Evolutionary conservation across 139 green algal species (phyloP), one percentile per base, ranked within the genome.

Genomic region (Nannochloris sp.): DNA sequence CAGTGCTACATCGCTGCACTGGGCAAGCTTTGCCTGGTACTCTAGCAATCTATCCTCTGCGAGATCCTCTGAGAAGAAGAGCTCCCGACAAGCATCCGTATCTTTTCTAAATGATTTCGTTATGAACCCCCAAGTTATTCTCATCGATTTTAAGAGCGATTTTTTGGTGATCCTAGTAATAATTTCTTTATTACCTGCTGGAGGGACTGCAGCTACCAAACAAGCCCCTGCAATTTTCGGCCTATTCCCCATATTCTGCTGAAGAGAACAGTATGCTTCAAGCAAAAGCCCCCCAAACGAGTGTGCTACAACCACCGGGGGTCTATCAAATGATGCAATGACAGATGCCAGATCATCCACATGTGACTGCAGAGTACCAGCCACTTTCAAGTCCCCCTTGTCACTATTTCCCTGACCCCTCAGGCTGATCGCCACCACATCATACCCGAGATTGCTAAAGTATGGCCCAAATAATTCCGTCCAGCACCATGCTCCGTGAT

Each of bases 401-500:
- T 69, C 64, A 53, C 71, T 72, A 49, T 21, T 64, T 21, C 84
- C 87, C 59, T 94, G 87, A 4, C 71, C 76, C 0, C 87, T 67
- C 31, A 94, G 51, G 64, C 75, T 87, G 16, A 94, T 34, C 1
- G 87, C 85, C 44, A 83, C 86, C 46, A 57, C 75, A 57, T 87
- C 75, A 40, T 81, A 92, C 3, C 86, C 86, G 6, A 62, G 62
- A 21, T 75, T 59, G 15, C 78, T 48, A 69, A 94, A 93, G 61
- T 84, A 89, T 4, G 86, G 87, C 76, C 90, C 58, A 64, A 91
- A 94, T n/a, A 81, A 70, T 57, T 92, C 86, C 68, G 79, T 49
- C 73, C 78, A 96, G 71, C 90, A 97, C 90, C 90, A 96, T 3
- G 88, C 89, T 27, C 79, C 88, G 48, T 97, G 90, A 66, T 86